Conservation (phyloP, 495 filamentous ascomycete species). For the Penicillium samsonianum region DNA sequence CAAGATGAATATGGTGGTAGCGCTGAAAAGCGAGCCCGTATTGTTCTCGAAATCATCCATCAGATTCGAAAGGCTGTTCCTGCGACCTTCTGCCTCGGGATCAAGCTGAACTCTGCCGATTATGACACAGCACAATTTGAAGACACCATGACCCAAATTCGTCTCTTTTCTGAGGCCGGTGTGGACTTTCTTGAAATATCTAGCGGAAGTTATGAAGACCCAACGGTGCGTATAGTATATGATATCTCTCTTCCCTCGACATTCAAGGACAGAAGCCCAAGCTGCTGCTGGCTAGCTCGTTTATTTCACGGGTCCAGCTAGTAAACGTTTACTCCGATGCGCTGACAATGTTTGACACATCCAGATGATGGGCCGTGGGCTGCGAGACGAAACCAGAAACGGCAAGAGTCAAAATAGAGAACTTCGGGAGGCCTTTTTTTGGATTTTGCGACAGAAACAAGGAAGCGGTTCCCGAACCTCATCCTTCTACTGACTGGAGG, state of each 20-base stretch:
- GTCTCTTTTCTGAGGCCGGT: slow-evolving; percentile 6
- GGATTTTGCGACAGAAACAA: background rate
- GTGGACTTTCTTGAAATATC: slow-evolving; percentile 14
- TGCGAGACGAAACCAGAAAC: background rate
- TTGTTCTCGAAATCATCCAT: slow-evolving; percentile 30
- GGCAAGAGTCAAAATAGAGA: background rate
- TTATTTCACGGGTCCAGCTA: too few species aligned
- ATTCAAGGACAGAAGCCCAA: background rate
- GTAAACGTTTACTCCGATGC: background rate
- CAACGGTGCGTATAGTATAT: slow-evolving; percentile 1
- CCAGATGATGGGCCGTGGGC: background rate
- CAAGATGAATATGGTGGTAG: slow-evolving; percentile 36
- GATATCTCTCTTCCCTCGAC: background rate
- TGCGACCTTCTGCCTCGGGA: background rate
- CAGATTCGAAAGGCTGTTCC: slow-evolving; percentile 3
- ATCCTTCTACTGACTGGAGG: background rate
- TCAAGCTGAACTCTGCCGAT: background rate
- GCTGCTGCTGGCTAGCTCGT: too few species aligned
- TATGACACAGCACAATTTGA: background rate
- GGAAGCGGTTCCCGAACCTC: background rate
- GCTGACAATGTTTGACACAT: background rate
- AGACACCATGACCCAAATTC: slow-evolving; percentile 3
- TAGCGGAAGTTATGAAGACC: slow-evolving; percentile 12
- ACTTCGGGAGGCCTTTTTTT: background rate
- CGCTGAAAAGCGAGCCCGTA: slow-evolving; percentile 24